Base-by-base conservation (phyloP, 163 green algal genomes). In the Chlamydomonas reinhardtii region DNA sequence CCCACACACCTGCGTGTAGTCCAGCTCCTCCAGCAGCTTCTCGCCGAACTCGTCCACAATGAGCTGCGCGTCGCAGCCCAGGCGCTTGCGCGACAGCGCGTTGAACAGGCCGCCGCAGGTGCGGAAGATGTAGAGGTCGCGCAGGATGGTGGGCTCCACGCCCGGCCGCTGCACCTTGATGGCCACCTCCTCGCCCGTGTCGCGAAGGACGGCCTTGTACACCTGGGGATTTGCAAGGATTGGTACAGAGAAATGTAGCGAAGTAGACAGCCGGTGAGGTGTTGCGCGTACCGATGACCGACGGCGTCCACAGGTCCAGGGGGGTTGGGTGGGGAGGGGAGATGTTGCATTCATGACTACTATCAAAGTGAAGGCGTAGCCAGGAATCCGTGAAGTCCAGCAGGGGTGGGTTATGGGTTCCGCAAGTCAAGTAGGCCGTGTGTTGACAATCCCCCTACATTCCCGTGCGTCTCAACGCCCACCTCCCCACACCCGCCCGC, bases 41-140 rank as follows among this genome's bases (percentile, higher is more conserved):
- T 99, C 95, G 0, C 96, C 97, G 93, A 99, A 99, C 94, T 99
- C 98, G 91, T 99, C 98, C 62, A 99, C 96, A 84, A 99, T 98
- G 66, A 99, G 95, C 94, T 97, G 91, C 0, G 95, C 94, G 79
- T 97, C 96, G 92, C 96, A 98, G 54, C 96, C 96, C 85, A 98
- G 92, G 22, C 94, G 92, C 75, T 84, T 65, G 16, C 83, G 78
- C 14, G 85, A 81, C 19, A 94, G 77, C 27, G 82, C 52, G 84
- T 94, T 89, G 85, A 95, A 90, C 39, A 93, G 37, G 35, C 32
- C 68, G 48, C 64, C 70, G 56, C 96, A 98, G 48, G 48, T 56
- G 48, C 95, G 85, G 94, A 99, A 99, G 68, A 99, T 95, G 88
- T 97, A 97, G 39, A 99, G 94, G 91, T 99, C 97, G 11, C 95